A percentile compares a stretch with the other conserved stretches of the same genome.
Evolutionary conservation across 2,329 filamentous ascomycete species (phyloP).

Genomic region (Arthroderma sp.): DNA sequence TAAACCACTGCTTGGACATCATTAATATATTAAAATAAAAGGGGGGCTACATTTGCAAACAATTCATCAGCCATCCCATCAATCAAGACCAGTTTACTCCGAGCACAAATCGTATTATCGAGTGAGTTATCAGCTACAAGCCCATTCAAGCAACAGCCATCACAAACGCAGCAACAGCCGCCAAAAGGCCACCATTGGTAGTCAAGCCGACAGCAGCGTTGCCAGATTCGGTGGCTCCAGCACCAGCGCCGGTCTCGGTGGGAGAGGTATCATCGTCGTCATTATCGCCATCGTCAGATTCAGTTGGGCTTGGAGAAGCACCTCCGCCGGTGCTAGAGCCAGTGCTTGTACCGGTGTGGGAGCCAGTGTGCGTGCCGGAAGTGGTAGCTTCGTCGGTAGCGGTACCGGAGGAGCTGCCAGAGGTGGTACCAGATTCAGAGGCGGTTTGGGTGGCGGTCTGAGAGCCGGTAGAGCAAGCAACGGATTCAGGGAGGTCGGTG

Average conservation of each 20-base stretch:
- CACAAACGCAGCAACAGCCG: conserved; percentile 7
- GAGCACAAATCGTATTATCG: no score
- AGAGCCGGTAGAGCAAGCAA: conserved; percentile 16
- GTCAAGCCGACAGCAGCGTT: conserved; percentile 11
- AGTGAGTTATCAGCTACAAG: no score
- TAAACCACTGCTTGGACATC: no score
- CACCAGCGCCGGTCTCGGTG: neutral
- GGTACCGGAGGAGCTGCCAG: conserved; percentile 16
- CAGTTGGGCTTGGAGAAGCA: conserved; percentile 5
- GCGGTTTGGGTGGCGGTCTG: conserved; percentile 3
- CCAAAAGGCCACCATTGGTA: conserved; percentile 9
- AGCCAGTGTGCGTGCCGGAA: neutral
- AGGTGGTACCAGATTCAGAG: conserved; percentile 7
- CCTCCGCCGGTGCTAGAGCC: conserved; percentile 12
- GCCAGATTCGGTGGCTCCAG: conserved; percentile 8
- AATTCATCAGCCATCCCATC: no score
- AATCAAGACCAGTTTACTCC: no score
- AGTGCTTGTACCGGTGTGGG: conserved; percentile 9
- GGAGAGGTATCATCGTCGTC: neutral
- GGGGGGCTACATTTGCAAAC: no score
- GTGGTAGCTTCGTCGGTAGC: conserved; percentile 5
- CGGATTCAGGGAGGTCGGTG: conserved; percentile 21
- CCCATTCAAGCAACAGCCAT: conserved; percentile 5
- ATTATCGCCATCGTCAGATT: conserved; percentile 8
- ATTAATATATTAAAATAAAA: no score